These are phyloP conservation scores for Cryptococcus sp. DNA, from an alignment of 1,284 basidiomycete genomes.

Conservation along the genomic window DNA sequence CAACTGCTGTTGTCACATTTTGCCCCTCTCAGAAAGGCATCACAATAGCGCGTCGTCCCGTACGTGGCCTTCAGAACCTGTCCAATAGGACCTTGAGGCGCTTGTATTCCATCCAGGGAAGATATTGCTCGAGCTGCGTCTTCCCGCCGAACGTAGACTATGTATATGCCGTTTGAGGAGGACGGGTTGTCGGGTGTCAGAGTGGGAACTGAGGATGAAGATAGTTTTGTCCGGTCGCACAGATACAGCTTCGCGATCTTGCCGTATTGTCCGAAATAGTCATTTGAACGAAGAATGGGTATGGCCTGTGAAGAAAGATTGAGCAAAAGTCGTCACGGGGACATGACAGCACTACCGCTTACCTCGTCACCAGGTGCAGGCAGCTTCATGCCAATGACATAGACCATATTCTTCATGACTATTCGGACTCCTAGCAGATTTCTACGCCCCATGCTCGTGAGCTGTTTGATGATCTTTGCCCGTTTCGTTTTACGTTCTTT, in stretches of 20 bases:
- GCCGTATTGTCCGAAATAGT: slow-evolving; percentile 98
- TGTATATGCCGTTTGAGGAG: slow-evolving; percentile 82
- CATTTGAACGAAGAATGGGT: slow-evolving; percentile 87
- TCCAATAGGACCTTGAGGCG: slow-evolving; percentile 72
- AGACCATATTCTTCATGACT: slow-evolving; percentile 94
- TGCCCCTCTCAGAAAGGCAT: slow-evolving; percentile 85
- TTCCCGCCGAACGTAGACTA: slow-evolving; percentile 92
- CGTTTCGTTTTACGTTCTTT: slow-evolving; percentile 95
- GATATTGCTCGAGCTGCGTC: slow-evolving; percentile 92
- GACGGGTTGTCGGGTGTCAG: slow-evolving; percentile 54
- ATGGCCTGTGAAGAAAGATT: slow-evolving; percentile 66
- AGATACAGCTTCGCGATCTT: slow-evolving; percentile 96
- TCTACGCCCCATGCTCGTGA: slow-evolving; percentile 82
- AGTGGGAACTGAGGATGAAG: slow-evolving; percentile 50
- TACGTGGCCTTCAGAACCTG: slow-evolving; percentile 87
- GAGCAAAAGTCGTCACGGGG: neutral
- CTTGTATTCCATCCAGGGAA: slow-evolving; percentile 86
- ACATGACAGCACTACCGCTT: slow-evolving; percentile 35
- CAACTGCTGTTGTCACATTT: slow-evolving; percentile 74
- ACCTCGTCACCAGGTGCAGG: slow-evolving; percentile 83
- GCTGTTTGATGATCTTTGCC: slow-evolving; percentile 93
- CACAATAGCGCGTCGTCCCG: slow-evolving; percentile 98
- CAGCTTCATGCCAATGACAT: slow-evolving; percentile 84
- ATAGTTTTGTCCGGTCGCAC: slow-evolving; percentile 70
- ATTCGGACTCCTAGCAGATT: slow-evolving; percentile 92